phyloP scores from a whole-genome alignment of 257 asterid genomes.

The Oldenlandia corymbosa region DNA sequence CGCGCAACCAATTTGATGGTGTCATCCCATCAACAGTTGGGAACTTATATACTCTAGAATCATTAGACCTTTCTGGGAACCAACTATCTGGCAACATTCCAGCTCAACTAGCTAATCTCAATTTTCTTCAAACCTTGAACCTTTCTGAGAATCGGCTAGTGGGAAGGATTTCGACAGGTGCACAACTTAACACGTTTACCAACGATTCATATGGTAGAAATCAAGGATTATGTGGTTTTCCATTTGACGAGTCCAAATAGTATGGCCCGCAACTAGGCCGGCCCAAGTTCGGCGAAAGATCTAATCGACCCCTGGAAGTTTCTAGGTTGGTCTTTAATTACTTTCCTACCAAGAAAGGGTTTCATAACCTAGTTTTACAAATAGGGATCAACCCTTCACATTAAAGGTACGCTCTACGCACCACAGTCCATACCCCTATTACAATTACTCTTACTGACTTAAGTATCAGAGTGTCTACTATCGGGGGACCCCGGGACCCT shows the following conservation, averaged over 20 bases:
- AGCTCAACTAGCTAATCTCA: slow-evolving; percentile 4
- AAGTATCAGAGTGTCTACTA: too few relatives aligned
- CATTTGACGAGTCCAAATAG: slow-evolving; percentile 3
- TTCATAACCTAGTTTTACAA: too few relatives aligned
- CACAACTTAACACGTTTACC: slow-evolving; percentile 21
- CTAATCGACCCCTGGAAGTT: too few relatives aligned
- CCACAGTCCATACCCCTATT: too few relatives aligned
- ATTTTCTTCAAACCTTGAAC: slow-evolving; percentile 17
- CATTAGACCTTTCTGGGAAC: slow-evolving; percentile 17
- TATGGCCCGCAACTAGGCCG: too few relatives aligned
- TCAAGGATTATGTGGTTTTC: not conserved
- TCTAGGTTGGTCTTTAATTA: too few relatives aligned
- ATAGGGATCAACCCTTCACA: too few relatives aligned
- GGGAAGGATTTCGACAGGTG: slow-evolving; percentile 24
- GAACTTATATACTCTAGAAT: not conserved
- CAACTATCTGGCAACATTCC: slow-evolving; percentile 29
- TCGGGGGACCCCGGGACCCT: too few relatives aligned
- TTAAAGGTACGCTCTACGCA: too few relatives aligned
- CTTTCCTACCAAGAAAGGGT: too few relatives aligned
- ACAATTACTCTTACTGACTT: too few relatives aligned
- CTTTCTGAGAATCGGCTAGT: slow-evolving; percentile 25
- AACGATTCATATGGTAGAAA: slow-evolving; percentile 7
- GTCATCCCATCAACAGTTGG: slow-evolving; percentile 1
- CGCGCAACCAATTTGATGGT: slow-evolving; percentile 13
- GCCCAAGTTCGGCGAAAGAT: too few relatives aligned